Conservation (phyloP, 2,329 filamentous ascomycete species). For the Fusarium sp. region DNA sequence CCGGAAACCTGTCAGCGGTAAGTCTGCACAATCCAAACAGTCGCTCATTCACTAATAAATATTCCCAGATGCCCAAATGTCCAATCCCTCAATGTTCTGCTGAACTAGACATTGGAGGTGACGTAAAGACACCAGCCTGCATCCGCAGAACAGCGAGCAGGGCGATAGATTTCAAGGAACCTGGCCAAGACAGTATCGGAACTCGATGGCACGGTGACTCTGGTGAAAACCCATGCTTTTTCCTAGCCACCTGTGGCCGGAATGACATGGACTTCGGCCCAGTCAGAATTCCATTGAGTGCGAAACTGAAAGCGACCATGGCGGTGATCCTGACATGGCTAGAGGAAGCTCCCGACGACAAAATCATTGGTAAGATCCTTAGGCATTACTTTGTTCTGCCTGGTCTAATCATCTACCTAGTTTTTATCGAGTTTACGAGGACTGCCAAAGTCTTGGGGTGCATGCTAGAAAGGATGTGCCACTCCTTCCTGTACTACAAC, state of each 20-base stretch:
- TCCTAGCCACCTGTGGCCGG: slow-evolving; percentile 35
- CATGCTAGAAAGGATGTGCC: slow-evolving; percentile 51
- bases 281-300: slow-evolving; percentile 41
- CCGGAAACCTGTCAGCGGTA: background rate
- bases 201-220: slow-evolving; percentile 19
- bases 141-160: accelerated
- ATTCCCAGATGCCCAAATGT: background rate
- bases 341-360: slow-evolving; percentile 52
- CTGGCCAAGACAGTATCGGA: slow-evolving; percentile 46
- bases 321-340: slow-evolving; percentile 54
- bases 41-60: no score
- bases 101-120: background rate
- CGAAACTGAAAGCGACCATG: slow-evolving; percentile 53
- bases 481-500: slow-evolving; percentile 59
- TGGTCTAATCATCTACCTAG: slow-evolving; percentile 36
- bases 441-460: slow-evolving; percentile 55
- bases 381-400: background rate
- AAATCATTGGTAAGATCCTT: slow-evolving; percentile 56
- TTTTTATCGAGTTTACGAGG: slow-evolving; percentile 56
- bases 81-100: accelerated
- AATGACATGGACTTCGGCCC: background rate
- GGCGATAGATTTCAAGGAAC: slow-evolving; percentile 12
- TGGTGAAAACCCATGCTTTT: slow-evolving; percentile 35
- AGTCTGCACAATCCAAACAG: no score
- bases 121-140: background rate